A percentile compares a stretch with the other conserved stretches of the same genome.
Evolutionary conservation across 768 basidiomycete species (phyloP).

Genomic region (Suillus fuscotomentosus): DNA sequence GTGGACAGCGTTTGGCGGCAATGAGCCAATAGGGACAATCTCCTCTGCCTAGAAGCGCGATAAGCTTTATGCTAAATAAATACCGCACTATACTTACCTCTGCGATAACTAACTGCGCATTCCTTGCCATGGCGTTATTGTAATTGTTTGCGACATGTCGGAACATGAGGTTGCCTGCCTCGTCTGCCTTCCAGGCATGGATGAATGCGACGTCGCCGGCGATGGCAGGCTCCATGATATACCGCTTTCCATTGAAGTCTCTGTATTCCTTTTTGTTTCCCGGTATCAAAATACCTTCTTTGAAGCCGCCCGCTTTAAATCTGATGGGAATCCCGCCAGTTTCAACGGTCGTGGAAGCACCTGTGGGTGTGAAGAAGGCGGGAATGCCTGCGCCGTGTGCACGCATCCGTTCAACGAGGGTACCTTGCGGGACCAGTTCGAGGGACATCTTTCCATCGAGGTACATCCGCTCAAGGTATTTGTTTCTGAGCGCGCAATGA

Average conservation of each 20-base stretch:
- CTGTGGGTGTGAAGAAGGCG: slow-evolving; percentile 84
- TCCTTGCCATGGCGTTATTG: slow-evolving; percentile 76
- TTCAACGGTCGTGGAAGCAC: slow-evolving; percentile 75
- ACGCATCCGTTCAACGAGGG: slow-evolving; percentile 78
- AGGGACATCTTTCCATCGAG: slow-evolving; percentile 73
- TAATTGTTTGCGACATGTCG: slow-evolving; percentile 85
- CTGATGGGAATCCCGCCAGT: slow-evolving; percentile 69
- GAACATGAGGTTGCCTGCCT: slow-evolving; percentile 83
- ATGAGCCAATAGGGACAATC: slow-evolving; percentile 73
- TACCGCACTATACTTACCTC: slow-evolving; percentile 46
- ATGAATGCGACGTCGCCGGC: slow-evolving; percentile 78
- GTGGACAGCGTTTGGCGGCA: slow-evolving; percentile 80
- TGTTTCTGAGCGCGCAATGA: slow-evolving; percentile 49
- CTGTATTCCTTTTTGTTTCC: slow-evolving; percentile 71
- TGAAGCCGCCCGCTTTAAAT: slow-evolving; percentile 66
- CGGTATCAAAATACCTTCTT: slow-evolving; percentile 59
- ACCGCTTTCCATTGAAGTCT: slow-evolving; percentile 69
- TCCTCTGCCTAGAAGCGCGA: slow-evolving; percentile 60
- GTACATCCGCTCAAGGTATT: slow-evolving; percentile 75
- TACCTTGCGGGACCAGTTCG: slow-evolving; percentile 86
- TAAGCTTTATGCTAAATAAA: background rate
- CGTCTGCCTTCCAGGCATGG: slow-evolving; percentile 85
- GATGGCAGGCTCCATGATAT: slow-evolving; percentile 73
- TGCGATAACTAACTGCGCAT: slow-evolving; percentile 80
- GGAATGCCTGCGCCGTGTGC: slow-evolving; percentile 84